Base-by-base conservation (phyloP, 192 early-diverging fungal genomes). In the Polychytrium aggregatum region DNA sequence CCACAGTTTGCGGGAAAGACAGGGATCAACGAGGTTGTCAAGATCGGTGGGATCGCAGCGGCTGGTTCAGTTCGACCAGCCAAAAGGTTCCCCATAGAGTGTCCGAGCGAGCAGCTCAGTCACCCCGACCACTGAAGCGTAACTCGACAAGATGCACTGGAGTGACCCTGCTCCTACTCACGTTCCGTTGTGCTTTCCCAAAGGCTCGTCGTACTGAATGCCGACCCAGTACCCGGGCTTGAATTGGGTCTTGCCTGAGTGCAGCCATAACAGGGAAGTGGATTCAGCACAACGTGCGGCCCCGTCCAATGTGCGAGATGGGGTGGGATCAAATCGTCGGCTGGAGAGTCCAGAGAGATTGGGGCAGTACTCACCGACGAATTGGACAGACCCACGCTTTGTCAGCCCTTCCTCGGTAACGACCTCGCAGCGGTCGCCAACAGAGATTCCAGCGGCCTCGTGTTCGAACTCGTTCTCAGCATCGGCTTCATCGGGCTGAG, bases 151-250 rank as follows among this genome's bases (percentile, higher is more conserved):
- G n/a, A n/a, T n/a, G n/a, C n/a, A n/a, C n/a, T n/a, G n/a, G n/a
- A n/a, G n/a, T n/a, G n/a, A n/a, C n/a, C n/a, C n/a, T n/a, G n/a
- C n/a, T n/a, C n/a, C n/a, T n/a, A n/a, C 67, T 38, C 60, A 77
- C 72, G 72, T 79, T 13, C 95, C 95, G 64, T 94, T 72, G 60
- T 98, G 85, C 62, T 91, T 95, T 24, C 95, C 95, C 36, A 95
- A 56, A 0, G 95, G 95, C 55, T 98, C 95, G 49, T 98, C 95
- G 48, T 90, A 94, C 53, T 92, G 80, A 16, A 98, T 63, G 48
- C 95, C 95, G 17, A 95, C 81, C 93, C 93, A 98, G 42, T 71
- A 75, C 3, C 95, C 95, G 0, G 80, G 63, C 55, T 91, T 83
- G 56, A 97, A 92, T 46, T 77, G 56, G 0, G 81, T 73, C 20